These are phyloP conservation scores for Zasmidium cellare DNA, from an alignment of 2,329 filamentous ascomycete species.

Conservation along the genomic window DNA sequence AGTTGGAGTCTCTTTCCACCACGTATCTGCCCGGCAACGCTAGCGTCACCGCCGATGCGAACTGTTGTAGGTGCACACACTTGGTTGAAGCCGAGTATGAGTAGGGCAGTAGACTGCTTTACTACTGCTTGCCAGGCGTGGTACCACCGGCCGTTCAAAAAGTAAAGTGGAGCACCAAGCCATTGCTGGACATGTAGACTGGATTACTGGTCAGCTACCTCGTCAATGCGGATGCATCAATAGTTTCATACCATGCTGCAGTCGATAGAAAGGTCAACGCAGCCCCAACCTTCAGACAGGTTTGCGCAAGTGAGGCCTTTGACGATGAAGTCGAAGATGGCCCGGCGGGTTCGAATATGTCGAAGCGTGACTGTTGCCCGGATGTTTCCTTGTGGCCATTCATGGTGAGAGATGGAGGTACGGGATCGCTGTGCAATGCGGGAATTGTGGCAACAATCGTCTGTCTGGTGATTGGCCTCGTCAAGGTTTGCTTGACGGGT, in stretches of 20 bases:
- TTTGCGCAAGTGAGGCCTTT: background rate
- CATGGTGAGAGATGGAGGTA: no score
- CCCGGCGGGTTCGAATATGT: no score
- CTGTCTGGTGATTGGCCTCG: no score
- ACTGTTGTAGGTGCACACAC: slow-evolving; percentile 78
- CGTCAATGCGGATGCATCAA: background rate
- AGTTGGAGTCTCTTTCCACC: slow-evolving; percentile 69
- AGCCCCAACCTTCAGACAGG: background rate
- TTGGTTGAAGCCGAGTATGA: slow-evolving; percentile 73
- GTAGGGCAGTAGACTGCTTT: slow-evolving; percentile 73
- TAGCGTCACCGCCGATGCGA: slow-evolving; percentile 75
- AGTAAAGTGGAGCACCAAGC: slow-evolving; percentile 8
- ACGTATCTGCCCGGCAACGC: slow-evolving; percentile 69
- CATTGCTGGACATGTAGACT: slow-evolving; percentile 17
- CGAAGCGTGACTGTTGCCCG: no score
- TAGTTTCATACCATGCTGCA: background rate
- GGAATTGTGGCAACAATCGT: no score
- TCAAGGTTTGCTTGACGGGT: no score
- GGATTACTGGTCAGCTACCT: background rate
- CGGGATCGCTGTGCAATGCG: no score
- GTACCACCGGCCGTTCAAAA: background rate
- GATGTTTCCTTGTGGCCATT: no score
- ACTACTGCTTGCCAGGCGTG: slow-evolving; percentile 9
- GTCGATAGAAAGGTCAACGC: background rate
- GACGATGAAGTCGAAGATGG: no score